Evolutionary conservation across 768 basidiomycete species (phyloP).

Genomic region (Lactarius vividus): DNA sequence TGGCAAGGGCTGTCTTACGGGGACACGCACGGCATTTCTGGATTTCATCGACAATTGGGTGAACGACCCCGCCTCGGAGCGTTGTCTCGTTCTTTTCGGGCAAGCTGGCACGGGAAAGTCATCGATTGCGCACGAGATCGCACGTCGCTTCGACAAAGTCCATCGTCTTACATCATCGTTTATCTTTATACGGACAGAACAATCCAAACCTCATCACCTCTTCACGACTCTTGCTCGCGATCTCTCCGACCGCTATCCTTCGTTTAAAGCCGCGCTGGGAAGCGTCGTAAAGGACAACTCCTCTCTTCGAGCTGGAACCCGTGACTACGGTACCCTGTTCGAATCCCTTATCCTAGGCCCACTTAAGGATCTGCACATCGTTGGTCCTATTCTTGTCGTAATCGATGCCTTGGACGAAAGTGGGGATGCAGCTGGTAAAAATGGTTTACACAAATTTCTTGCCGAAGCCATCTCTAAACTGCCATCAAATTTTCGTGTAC

Average conservation of each 20-base stretch:
- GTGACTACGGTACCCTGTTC: background rate
- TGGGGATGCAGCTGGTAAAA: background rate
- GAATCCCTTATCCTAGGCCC: background rate
- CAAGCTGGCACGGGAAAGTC: background rate
- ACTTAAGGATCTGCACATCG: background rate
- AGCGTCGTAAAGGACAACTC: background rate
- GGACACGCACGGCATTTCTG: background rate
- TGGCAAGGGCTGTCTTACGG: background rate
- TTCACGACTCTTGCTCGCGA: constrained; percentile 4
- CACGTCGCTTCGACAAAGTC: background rate
- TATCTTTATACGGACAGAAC: background rate
- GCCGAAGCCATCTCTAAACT: background rate
- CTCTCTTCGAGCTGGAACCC: background rate
- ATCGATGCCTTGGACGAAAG: constrained; percentile 5
- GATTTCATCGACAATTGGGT: background rate
- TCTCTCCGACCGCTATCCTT: background rate
- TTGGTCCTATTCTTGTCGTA: background rate
- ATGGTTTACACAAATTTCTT: background rate
- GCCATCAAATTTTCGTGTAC: background rate
- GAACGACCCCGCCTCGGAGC: background rate
- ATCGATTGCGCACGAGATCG: background rate
- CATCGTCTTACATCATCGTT: background rate
- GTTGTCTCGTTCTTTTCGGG: background rate
- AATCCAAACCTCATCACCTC: background rate
- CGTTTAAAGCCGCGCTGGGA: background rate